These are phyloP conservation scores for Calcarisporium arbuscula DNA, from an alignment of 2,329 filamentous ascomycete species.

Conservation along the genomic window DNA sequence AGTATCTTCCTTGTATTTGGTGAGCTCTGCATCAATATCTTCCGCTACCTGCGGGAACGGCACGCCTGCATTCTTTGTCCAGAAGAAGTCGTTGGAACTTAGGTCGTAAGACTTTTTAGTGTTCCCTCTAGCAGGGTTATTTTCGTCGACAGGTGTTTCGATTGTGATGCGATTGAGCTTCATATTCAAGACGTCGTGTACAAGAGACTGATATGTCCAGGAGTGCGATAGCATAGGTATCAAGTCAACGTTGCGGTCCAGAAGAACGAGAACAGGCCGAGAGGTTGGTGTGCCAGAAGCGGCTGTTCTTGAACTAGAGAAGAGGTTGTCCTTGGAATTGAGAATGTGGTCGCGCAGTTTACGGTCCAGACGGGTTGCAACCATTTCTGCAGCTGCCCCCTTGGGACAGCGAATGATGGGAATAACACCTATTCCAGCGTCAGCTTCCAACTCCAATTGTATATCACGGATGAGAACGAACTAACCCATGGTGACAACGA, in stretches of 20 bases:
- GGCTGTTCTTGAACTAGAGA: slow-evolving; percentile 62
- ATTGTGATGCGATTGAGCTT: slow-evolving; percentile 89
- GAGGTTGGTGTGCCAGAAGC: slow-evolving; percentile 60
- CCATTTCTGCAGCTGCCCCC: slow-evolving; percentile 87
- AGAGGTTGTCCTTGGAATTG: slow-evolving; percentile 96
- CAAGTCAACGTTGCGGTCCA: slow-evolving; percentile 91
- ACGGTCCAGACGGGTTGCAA: slow-evolving; percentile 86
- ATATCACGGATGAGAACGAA: not conserved
- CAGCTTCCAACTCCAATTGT: not conserved
- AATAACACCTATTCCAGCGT: slow-evolving; percentile 59
- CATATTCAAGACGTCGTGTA: slow-evolving; percentile 56
- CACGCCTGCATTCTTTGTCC: slow-evolving; percentile 82
- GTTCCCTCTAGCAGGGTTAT: slow-evolving; percentile 65
- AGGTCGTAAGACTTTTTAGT: slow-evolving; percentile 88
- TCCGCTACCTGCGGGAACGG: slow-evolving; percentile 96
- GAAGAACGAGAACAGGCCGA: slow-evolving; percentile 82
- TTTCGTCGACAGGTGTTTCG: slow-evolving; percentile 73
- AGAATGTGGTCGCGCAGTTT: slow-evolving; percentile 95
- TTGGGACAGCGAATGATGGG: slow-evolving; percentile 94
- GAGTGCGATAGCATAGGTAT: slow-evolving; percentile 99
- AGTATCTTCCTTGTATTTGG: slow-evolving; percentile 91
- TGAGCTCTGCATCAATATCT: slow-evolving; percentile 89
- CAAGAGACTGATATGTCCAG: slow-evolving; percentile 72
- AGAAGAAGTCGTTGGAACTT: slow-evolving; percentile 89
- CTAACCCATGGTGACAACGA: slow-evolving; percentile 94